Conservation (phyloP, 768 basidiomycete genomes). For the Mycena albidolilacea region DNA sequence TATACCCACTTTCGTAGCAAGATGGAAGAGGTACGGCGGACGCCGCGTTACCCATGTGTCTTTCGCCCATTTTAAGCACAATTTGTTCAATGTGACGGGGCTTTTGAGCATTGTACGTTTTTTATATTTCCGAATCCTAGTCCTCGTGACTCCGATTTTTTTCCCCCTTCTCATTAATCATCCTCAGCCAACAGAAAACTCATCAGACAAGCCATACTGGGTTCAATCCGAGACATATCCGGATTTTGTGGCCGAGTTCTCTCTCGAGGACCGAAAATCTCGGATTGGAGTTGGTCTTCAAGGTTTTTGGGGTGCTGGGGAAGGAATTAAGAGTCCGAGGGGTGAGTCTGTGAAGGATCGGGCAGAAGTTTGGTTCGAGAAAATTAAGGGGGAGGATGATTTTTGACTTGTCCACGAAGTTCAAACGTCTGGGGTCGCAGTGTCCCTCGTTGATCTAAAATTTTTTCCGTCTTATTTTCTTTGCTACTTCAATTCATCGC, state of each 20-base stretch:
- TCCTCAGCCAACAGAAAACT: conserved; percentile 39
- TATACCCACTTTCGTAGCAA: conserved; percentile 45
- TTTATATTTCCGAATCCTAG: neutral
- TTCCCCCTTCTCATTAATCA: neutral
- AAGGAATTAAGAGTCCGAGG: conserved; percentile 32
- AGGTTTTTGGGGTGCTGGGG: conserved; percentile 44
- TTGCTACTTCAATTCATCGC: no score
- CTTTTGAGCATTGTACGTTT: conserved; percentile 40
- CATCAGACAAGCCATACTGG: conserved; percentile 42
- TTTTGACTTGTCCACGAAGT: neutral
- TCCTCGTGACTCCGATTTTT: no score
- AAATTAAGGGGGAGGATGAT: conserved; percentile 12
- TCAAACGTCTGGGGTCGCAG: no score
- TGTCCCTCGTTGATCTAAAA: no score
- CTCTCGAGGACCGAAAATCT: conserved; percentile 11
- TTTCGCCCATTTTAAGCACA: conserved; percentile 45
- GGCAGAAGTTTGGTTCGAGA: conserved; percentile 47
- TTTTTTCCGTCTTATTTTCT: no score
- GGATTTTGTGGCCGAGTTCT: conserved; percentile 39
- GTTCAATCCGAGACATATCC: conserved; percentile 11
- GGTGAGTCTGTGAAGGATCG: conserved; percentile 42
- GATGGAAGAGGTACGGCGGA: conserved; percentile 39
- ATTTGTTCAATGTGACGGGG: conserved; percentile 41
- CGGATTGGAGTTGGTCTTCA: conserved; percentile 39
- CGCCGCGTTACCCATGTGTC: conserved; percentile 36